Conservation (phyloP, 192 early-diverging fungal species). For the Backusella sp. region DNA sequence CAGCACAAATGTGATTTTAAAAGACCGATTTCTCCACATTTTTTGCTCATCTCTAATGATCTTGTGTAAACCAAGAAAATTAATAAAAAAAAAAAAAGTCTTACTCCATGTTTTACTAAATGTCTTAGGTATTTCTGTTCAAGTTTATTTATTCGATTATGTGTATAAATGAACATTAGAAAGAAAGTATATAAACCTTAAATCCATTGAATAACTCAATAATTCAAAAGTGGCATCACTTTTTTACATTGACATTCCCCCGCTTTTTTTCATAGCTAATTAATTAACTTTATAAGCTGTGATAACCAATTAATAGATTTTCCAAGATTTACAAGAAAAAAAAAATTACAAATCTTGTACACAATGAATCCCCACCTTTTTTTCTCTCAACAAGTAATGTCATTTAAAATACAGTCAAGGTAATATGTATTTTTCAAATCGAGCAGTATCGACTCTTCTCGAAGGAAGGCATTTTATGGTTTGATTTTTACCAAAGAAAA, state of each 20-base stretch:
- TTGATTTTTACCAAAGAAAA: neutral
- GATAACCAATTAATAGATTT: neutral
- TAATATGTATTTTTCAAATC: neutral
- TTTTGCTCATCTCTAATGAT: neutral
- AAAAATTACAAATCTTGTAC: neutral
- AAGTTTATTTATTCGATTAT: neutral
- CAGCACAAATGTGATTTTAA: constrained; percentile 5
- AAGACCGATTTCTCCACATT: neutral
- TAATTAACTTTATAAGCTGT: neutral
- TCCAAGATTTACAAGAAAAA: neutral
- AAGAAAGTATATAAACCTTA: neutral
- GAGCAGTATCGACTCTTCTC: neutral
- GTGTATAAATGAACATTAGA: neutral
- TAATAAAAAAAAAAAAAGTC: neutral
- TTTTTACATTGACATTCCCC: neutral
- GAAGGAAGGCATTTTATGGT: neutral
- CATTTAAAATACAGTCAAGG: neutral
- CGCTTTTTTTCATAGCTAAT: neutral
- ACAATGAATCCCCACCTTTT: neutral
- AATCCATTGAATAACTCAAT: neutral
- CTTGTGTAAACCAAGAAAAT: neutral
- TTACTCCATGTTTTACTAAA: neutral
- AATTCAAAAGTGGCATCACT: neutral
- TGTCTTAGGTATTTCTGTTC: neutral
- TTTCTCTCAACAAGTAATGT: neutral